These are phyloP conservation scores for Paramecium octaurelia DNA, from an alignment of 73 alveolate genomes.

Conservation along the genomic window DNA sequence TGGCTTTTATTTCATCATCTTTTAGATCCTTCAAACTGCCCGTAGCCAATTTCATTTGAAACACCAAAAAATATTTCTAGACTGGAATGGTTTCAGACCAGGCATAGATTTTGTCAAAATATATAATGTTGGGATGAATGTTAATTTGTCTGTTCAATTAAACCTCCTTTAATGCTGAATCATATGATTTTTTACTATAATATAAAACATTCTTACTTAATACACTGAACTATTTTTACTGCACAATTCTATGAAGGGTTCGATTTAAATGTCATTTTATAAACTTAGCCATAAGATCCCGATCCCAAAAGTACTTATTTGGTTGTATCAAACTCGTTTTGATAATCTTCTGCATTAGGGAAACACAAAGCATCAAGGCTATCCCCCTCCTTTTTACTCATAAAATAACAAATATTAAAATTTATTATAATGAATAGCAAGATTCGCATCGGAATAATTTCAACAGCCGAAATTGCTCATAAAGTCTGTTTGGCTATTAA, in stretches of 20 bases:
- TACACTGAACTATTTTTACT: background rate
- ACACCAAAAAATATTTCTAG: background rate
- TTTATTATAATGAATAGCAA: background rate
- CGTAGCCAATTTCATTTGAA: background rate
- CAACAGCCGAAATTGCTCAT: slow-evolving; percentile 71
- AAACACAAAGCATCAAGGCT: background rate
- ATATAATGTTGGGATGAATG: slow-evolving; percentile 5
- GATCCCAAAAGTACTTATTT: background rate
- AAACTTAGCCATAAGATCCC: slow-evolving; percentile 13
- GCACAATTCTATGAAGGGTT: background rate
- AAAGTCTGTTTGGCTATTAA: slow-evolving; percentile 64
- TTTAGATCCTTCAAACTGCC: background rate
- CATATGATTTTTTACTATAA: background rate
- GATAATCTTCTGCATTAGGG: slow-evolving; percentile 35
- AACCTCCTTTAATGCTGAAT: background rate
- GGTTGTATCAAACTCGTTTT: background rate
- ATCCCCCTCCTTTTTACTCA: background rate
- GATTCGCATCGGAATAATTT: slow-evolving; percentile 59
- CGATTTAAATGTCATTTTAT: background rate
- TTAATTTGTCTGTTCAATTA: background rate
- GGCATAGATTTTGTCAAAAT: slow-evolving; percentile 5
- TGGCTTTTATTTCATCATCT: background rate
- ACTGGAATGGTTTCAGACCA: slow-evolving; percentile 28
- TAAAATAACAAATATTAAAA: background rate
- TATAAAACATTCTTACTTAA: background rate